These are phyloP conservation scores for Tremellales sp. DNA, from an alignment of 1,284 basidiomycete genomes.

Conservation along the genomic window DNA sequence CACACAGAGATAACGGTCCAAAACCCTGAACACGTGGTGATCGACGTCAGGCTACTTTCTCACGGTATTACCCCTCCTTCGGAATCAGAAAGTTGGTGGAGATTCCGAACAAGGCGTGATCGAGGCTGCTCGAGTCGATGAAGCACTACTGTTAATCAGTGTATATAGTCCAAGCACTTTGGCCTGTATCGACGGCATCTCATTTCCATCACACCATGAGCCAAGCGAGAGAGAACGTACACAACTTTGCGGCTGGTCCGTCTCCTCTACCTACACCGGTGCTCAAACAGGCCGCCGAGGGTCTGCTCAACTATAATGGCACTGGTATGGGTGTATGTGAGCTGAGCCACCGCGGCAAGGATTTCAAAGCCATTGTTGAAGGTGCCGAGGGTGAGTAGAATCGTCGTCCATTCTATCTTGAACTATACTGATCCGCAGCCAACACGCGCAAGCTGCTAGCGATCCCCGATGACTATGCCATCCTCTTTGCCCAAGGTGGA, in stretches of 20 bases:
- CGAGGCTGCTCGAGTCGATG: neutral
- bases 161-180: neutral
- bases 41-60: neutral
- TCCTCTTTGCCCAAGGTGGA: conserved; percentile 90
- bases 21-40: too few relatives aligned
- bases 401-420: neutral
- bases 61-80: neutral
- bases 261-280: conserved; percentile 79
- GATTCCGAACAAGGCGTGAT: conserved; percentile 1
- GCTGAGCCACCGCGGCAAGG: conserved; percentile 85
- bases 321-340: conserved; percentile 93
- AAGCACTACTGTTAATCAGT: neutral
- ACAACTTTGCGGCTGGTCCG: conserved; percentile 90
- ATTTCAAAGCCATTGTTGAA: conserved; percentile 70
- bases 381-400: conserved; percentile 56
- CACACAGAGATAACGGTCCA: too few relatives aligned
- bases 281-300: conserved; percentile 67
- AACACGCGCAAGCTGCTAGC: conserved; percentile 69
- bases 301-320: conserved; percentile 75
- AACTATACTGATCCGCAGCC: conserved; percentile 27
- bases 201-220: neutral
- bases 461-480: conserved; percentile 75
- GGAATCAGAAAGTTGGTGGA: too few relatives aligned
- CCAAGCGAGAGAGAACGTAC: conserved; percentile 52
- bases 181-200: too few relatives aligned